A percentile compares a stretch with the other conserved stretches of the same genome.
Evolutionary conservation across 345 rosid genomes (phyloP).

Genomic region (Abelmoschus esculentus): DNA sequence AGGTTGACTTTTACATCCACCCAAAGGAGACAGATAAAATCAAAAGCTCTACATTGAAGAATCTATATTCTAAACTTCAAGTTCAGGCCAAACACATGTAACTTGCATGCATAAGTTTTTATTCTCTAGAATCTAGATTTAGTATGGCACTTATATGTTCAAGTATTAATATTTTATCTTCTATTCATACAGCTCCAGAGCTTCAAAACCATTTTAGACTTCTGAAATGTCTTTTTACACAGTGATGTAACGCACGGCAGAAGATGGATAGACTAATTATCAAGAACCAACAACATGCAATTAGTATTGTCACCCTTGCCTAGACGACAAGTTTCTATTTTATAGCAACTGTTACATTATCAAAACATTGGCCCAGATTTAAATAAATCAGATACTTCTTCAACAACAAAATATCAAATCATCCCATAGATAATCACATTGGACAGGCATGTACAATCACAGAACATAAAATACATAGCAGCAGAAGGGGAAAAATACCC

Average conservation of each 20-base stretch:
- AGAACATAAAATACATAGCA: slow-evolving; percentile 1
- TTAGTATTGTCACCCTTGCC: neutral
- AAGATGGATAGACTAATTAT: neutral
- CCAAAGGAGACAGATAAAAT: neutral
- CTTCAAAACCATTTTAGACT: neutral
- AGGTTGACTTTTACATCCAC: neutral
- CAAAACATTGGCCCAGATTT: neutral
- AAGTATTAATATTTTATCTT: neutral
- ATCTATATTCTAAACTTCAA: neutral
- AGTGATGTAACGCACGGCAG: neutral
- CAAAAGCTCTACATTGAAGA: neutral
- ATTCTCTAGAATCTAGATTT: neutral
- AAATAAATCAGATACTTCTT: neutral
- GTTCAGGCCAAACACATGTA: neutral
- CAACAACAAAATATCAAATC: neutral
- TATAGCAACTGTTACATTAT: neutral
- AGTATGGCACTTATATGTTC: neutral
- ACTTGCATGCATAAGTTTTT: neutral
- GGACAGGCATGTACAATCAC: neutral
- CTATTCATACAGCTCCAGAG: neutral
- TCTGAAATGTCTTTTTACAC: neutral
- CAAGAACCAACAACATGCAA: neutral
- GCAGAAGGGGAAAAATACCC: slow-evolving; percentile 29
- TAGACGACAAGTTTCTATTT: neutral
- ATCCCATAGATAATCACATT: neutral